Base-by-base conservation (phyloP, 176 grass and related monocot genomes). In the Puccinellia tenuiflora region DNA sequence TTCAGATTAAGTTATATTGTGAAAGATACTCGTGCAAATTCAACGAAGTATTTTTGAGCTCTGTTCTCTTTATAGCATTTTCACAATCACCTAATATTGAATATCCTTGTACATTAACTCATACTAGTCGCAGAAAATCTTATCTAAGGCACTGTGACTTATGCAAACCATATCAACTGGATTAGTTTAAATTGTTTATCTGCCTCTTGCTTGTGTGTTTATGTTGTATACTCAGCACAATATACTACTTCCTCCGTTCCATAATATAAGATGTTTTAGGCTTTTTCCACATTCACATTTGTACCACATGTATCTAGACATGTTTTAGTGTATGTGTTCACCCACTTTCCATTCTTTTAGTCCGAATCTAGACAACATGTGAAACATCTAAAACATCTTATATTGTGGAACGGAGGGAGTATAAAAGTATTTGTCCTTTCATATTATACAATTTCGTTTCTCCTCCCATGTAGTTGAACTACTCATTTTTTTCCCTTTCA, bases 101-200 rank as follows among this genome's bases (percentile, higher is more conserved):
- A 38, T 26, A 46, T 45, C 59, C 14, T 67, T 52, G 26, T 77
- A 35, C 33, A 16, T 31, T 67, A 48, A 59, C 14, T 62, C 40
- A 72, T 72, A 16, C 16, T 68, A 48, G 54, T 51, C 0, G 2
- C 54, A 79, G 2, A 25, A 78, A 55, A 70, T 45, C 64, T 60
- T 62, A 59, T 71, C 35, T 61, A 9, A 79, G 51, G 47, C 18
- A 57, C 21, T 66, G 17, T 63, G 64, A 79, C 25, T 46, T 83
- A 60, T 48, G 53, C 25, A 72, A 35, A 79, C 48, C 20, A n/a
- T 65, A 70, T 64, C 8, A 22, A 24, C 43, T 81, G 40, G 47
- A 46, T 60, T 71, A 1, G 3, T 55, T 86, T n/a, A 46, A 73
- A 20, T 75, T 75, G 17, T 84, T 65, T 84, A 79, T 22, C 40